phyloP scores from a whole-genome alignment of 805 yeast genomes.

The Komagataella pseudopastoris region DNA sequence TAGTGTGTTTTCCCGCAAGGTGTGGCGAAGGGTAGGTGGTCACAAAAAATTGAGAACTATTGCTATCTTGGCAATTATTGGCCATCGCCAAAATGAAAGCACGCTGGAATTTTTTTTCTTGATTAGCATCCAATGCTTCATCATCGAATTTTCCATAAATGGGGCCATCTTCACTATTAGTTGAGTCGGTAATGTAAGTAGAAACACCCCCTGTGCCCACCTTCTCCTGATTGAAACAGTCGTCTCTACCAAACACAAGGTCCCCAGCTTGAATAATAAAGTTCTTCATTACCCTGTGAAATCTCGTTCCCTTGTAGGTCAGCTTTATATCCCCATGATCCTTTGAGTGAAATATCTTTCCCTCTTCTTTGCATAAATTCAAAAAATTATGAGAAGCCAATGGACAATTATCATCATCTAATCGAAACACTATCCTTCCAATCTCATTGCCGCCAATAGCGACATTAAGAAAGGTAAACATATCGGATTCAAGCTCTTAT shows the following conservation, averaged over 20 bases:
- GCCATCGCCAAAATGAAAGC: slow-evolving; percentile 54
- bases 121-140: slow-evolving; percentile 23
- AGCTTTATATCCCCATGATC: slow-evolving; percentile 11
- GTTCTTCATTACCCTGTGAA: slow-evolving; percentile 54
- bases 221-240: slow-evolving; percentile 4
- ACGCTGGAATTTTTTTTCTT: slow-evolving; percentile 16
- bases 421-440: slow-evolving; percentile 53
- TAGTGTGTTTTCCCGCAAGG: slow-evolving; percentile 60
- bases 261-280: slow-evolving; percentile 68
- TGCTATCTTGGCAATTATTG: slow-evolving; percentile 36
- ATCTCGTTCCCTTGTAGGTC: slow-evolving; percentile 28
- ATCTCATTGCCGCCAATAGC: slow-evolving; percentile 22
- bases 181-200: slow-evolving; percentile 10
- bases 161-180: slow-evolving; percentile 8
- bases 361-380: slow-evolving; percentile 26
- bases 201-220: slow-evolving; percentile 33
- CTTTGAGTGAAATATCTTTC: slow-evolving; percentile 3
- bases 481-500: not conserved
- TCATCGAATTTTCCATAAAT: slow-evolving; percentile 32
- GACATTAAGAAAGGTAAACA: slow-evolving; percentile 37
- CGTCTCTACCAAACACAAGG: slow-evolving; percentile 21
- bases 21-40: slow-evolving; percentile 62
- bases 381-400: slow-evolving; percentile 37
- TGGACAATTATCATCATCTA: slow-evolving; percentile 39
- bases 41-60: slow-evolving; percentile 60